Evolutionary conservation across 345 rosid species (phyloP).

Genomic region (Arabidopsis suecica): DNA sequence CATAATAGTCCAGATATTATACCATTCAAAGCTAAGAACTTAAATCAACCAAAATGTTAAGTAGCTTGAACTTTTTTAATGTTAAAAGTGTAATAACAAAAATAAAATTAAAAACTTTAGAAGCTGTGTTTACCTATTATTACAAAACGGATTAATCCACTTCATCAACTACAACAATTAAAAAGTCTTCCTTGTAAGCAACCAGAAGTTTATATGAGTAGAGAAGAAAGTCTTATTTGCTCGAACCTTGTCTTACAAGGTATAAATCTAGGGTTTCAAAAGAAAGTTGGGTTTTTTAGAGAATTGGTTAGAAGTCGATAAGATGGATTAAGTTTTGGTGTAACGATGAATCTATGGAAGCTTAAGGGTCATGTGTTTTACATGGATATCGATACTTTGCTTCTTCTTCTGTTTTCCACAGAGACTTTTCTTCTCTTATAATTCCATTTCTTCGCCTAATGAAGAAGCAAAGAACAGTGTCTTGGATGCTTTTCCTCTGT

Average conservation of each 20-base stretch:
- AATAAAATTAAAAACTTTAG: no score
- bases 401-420: not conserved
- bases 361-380: conserved; percentile 14
- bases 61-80: no score
- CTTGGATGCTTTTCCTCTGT: conserved; percentile 15
- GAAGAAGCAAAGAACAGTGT: conserved; percentile 32
- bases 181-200: no score
- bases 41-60: no score
- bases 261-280: not conserved
- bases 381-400: conserved; percentile 42
- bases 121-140: no score
- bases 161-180: no score
- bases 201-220: no score
- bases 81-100: no score
- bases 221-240: not conserved
- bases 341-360: conserved; percentile 8
- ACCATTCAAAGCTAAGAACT: no score
- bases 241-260: conserved; percentile 2
- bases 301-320: not conserved
- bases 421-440: not conserved
- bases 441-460: conserved; percentile 12
- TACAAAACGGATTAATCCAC: no score
- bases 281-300: no score
- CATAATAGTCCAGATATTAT: no score
- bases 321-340: not conserved